Evolutionary conservation across 257 asterid species (phyloP), one percentile per base, ranked within the genome.

Genomic region (Ilex aquifolium): DNA sequence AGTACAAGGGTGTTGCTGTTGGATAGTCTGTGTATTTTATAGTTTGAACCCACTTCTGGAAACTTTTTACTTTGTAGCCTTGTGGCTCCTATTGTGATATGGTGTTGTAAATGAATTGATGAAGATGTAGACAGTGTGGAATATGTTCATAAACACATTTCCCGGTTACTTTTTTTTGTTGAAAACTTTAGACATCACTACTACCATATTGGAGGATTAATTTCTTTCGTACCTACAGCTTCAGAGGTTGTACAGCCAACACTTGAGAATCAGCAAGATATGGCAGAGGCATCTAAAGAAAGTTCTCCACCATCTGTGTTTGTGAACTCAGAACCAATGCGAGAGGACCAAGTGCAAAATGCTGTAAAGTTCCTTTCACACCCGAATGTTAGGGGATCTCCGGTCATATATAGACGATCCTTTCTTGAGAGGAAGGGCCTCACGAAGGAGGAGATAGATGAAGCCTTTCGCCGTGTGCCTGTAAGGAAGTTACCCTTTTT

Each of bases 381-480:
- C 69, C 97, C 99, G 62, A 92, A 82, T 67, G 99, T 92, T 61
- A 87, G 63, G 75, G 99, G 97, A 68, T 92, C 99, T n/a, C 97
- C 99, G 21, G 88, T 92, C 64, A 82, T 85, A 46, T 81, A 92
- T 63, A 87, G 99, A 73, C 83, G 97, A 68, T 92, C 99, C 11
- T 92, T 92, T 90, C 99, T 92, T 31, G 99, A 92, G 87, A 80
- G 84, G 76, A 92, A 92, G 77, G 99, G 99, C 46, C 97, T 92
- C 74, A 87, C 99, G 3, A 92, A 83, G 77, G 99, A 89, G 85
- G 99, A 92, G 83, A 92, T 92, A 16, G 97, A 92, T 68, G 99
- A 92, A 77, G 95, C 99, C 70, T 92, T 92, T 72, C 89, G 88
- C 44, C 91, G 88, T 59, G 95, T 92, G 79, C 99, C 97, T 48